Evolutionary conservation across 148 eudicot genomes (phyloP), one percentile per base, ranked within the genome.

Genomic region (Polygonum maritimum): DNA sequence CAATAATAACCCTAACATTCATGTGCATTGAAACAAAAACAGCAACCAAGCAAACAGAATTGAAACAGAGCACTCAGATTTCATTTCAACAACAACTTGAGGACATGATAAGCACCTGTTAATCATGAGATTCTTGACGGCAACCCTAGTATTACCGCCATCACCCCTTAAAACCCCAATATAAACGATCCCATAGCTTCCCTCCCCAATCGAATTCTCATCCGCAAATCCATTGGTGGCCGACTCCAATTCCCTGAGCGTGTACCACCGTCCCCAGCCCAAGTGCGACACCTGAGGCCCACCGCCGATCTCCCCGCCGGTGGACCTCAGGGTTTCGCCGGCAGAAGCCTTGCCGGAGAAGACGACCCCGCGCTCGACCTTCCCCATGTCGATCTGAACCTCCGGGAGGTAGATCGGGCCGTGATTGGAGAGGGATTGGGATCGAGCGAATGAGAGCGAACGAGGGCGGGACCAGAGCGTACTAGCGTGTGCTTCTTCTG

Each of bases 221-320:
- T 75, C 67, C 52, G 89, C 71, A 79, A 93, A 83, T 2, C 86
- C 82, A 80, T 93, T 87, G 0, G 93, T 91, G 0, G 98, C 96
- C 2, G 83, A 79, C 76, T 93, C 97, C 18, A 93, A 82, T 82
- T 93, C 98, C 47, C 98, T 78, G 48, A 91, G 72, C 7, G 92
- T 93, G 75, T 91, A 93, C 98, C 98, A 91, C 60, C 89, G 76
- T 5, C 91, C 91, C 98, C 98, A 93, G 14, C 98, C 98, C 63
- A 89, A 79, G 77, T 89, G 92, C 8, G 94, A 91, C 57, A 91
- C 94, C 67, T 91, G 89, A 1, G 96, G 98, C 73, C 90, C 89
- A 0, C 86, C 90, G 79, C 0, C 39, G 0, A 11, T 45, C 13
- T 63, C 35, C 63, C 60, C 76, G 18, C 40, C 15, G 76, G 84